A percentile compares a stretch with the other conserved stretches of the same genome.
These are phyloP conservation scores for Mycena sp. DNA, from an alignment of 1,284 basidiomycete species.

Conservation along the genomic window DNA sequence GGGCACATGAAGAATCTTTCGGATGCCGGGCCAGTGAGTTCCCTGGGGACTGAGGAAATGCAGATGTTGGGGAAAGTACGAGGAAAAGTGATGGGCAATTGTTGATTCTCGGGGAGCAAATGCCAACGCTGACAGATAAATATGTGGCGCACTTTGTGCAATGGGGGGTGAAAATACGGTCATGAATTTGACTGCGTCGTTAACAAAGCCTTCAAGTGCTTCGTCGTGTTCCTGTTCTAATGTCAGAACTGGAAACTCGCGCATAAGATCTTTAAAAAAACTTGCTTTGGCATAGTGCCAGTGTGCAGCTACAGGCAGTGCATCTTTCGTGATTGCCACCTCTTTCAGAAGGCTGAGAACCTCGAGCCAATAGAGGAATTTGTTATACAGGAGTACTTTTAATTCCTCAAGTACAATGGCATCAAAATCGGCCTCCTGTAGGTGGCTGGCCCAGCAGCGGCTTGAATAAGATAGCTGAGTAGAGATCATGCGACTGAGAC, in stretches of 20 bases:
- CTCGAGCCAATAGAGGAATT: conserved; percentile 4
- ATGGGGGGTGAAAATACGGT: not conserved
- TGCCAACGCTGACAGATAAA: not conserved
- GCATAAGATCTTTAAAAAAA: not conserved
- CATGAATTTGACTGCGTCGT: not conserved
- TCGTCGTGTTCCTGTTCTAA: not conserved
- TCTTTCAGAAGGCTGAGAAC: not conserved
- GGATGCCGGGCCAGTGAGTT: no score
- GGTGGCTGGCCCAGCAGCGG: conserved; percentile 12
- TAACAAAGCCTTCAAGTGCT: not conserved
- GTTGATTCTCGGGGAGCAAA: not conserved
- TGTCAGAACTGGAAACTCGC: no score
- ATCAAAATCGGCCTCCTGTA: not conserved
- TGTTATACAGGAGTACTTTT: not conserved
- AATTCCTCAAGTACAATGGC: not conserved
- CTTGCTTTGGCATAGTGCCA: conserved; percentile 20
- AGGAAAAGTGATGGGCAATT: not conserved
- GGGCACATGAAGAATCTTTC: no score
- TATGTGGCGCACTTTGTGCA: not conserved
- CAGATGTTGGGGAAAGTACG: not conserved
- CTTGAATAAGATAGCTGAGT: not conserved
- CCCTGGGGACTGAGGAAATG: no score
- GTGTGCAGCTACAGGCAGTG: not conserved
- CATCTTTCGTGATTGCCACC: not conserved
- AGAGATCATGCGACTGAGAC: not conserved